A percentile compares a stretch with the other conserved stretches of the same genome.
Conservation (phyloP, 2,329 filamentous ascomycete genomes). For the Hirsutella thompsonii region DNA sequence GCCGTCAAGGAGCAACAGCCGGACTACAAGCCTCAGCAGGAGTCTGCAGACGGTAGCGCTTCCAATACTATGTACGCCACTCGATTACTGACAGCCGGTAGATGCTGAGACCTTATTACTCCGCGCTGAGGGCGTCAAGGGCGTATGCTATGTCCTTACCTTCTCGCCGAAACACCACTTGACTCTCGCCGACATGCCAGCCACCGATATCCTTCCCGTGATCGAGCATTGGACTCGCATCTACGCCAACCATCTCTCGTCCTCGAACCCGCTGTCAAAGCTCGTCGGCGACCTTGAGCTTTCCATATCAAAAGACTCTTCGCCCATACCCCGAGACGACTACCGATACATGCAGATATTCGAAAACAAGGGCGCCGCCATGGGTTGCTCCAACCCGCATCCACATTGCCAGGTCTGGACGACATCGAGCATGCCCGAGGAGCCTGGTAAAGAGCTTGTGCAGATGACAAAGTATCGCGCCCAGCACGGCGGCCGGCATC, state of each 20-base stretch:
- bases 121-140: conserved; percentile 73
- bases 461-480: conserved; percentile 68
- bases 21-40: conserved; percentile 45
- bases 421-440: conserved; percentile 80
- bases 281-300: conserved; percentile 26
- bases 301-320: conserved; percentile 21
- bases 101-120: conserved; percentile 66
- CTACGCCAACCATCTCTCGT: conserved; percentile 69
- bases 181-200: conserved; percentile 80
- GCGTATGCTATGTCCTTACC: conserved; percentile 93
- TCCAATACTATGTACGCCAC: too few relatives aligned
- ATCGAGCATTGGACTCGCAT: conserved; percentile 86
- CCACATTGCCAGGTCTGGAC: conserved; percentile 97
- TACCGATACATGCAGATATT: conserved; percentile 99
- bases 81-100: conserved; percentile 15
- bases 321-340: conserved; percentile 50
- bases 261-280: conserved; percentile 48
- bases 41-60: conserved; percentile 21
- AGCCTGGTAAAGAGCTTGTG: conserved; percentile 66
- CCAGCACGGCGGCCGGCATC: conserved; percentile 63
- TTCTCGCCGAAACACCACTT: conserved; percentile 86
- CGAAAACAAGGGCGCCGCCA: conserved; percentile 94
- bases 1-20: conserved; percentile 90
- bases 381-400: conserved; percentile 98
- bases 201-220: conserved; percentile 65